These are phyloP conservation scores for Quercus gilva DNA, from an alignment of 306 rosid species.

Conservation along the genomic window DNA sequence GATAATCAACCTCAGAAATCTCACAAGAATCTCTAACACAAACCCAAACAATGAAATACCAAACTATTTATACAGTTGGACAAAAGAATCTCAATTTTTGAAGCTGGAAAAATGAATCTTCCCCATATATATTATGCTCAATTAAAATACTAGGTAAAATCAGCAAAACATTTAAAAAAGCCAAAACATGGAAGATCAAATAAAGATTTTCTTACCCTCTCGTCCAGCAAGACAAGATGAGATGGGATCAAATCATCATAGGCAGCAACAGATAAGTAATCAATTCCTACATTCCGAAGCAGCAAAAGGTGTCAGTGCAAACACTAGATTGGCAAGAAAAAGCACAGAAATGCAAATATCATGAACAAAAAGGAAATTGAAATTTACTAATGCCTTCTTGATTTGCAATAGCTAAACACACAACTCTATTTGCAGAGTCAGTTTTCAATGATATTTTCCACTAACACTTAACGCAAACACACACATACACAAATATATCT, in stretches of 20 bases:
- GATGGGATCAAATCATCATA: slow-evolving; percentile 40
- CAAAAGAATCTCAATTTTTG: background rate
- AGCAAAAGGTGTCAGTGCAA: background rate
- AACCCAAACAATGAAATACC: slow-evolving; percentile 6
- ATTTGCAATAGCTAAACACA: background rate
- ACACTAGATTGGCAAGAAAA: background rate
- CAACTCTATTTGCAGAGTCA: background rate
- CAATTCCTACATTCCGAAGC: slow-evolving; percentile 35
- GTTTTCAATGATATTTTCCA: background rate
- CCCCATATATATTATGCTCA: no score
- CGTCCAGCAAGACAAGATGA: slow-evolving; percentile 45
- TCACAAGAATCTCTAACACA: background rate
- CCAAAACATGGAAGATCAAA: background rate
- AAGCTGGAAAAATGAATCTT: background rate
- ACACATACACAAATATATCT: no score
- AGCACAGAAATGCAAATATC: background rate
- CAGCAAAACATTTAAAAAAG: background rate
- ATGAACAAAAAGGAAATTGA: background rate
- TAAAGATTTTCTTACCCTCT: slow-evolving; percentile 39
- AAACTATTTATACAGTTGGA: background rate
- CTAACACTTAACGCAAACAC: no score
- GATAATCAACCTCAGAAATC: slow-evolving; percentile 4
- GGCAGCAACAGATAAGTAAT: slow-evolving; percentile 62
- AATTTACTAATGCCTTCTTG: background rate
- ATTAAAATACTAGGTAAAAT: no score